Conservation (phyloP, 345 rosid genomes). For the Citrus maxima region DNA sequence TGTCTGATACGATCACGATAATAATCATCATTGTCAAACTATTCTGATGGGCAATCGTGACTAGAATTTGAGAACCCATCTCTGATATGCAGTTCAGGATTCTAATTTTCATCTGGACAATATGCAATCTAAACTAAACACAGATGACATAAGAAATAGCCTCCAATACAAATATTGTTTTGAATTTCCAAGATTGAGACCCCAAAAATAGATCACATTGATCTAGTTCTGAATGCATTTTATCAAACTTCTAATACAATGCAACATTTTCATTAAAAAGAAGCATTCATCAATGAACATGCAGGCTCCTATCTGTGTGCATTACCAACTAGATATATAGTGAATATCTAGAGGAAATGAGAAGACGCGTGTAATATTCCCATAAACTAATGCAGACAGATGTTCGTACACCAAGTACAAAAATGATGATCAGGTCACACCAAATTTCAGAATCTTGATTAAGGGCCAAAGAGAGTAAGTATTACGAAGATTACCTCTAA, state of each 20-base stretch:
- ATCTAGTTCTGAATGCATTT: background rate
- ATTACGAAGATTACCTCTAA: constrained; percentile 37
- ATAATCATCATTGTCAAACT: background rate
- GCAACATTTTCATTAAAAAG: background rate
- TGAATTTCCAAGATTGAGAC: background rate
- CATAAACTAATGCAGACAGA: background rate
- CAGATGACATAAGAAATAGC: background rate
- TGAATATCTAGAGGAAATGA: background rate
- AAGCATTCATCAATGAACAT: background rate
- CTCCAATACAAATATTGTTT: background rate
- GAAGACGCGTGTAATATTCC: background rate
- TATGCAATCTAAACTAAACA: background rate
- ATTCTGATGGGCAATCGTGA: background rate
- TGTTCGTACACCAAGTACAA: background rate
- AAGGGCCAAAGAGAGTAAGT: background rate
- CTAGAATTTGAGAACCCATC: background rate
- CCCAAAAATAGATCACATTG: background rate
- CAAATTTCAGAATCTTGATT: background rate
- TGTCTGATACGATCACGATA: background rate
- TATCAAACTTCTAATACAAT: background rate
- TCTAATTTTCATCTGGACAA: background rate
- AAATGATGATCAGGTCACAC: background rate
- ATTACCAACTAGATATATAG: background rate
- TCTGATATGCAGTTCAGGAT: background rate
- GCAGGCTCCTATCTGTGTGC: background rate